Base-by-base conservation (phyloP, 2,329 filamentous ascomycete species). In the Coniochaeta ligniaria region DNA sequence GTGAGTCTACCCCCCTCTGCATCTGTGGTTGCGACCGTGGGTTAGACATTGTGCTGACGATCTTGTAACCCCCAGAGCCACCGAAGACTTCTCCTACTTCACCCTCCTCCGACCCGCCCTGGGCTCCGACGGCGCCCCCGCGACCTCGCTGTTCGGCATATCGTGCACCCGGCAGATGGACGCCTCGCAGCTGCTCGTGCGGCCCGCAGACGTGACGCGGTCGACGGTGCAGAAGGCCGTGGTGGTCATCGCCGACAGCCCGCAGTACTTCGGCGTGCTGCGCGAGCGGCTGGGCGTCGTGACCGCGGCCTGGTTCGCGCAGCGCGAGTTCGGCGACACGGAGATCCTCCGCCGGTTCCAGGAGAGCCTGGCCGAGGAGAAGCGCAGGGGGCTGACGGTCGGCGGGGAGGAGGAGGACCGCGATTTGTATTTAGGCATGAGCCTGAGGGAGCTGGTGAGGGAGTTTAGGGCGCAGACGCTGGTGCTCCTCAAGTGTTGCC, bases 41-140 rank as follows among this genome's bases (percentile, higher is more conserved):
- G 31, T 11, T 33, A 59, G 61, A 41, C 33, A 57, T 31, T 31
- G 16, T n/a, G 20, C 60, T 35, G 47, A 26, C 24, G 20, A 31
- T 22, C 17, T 36, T 36, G 16, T 41, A n/a, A 16, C 11, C 24
- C 3, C 50, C 69, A 95, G 91, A 60, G 88, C 91, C 24, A 89
- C 89, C 61, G 95, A 99, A 76, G 95, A 98, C 76, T 99, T 98
- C 79, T 97, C 93, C 58, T 99, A 99, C 78, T 99, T 99, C 74
- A 98, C 94, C 9, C 86, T 99, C 58, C 82, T 92, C 61, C 85
- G 86, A 33, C 85, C 87, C 55, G 81, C 80, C 60, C 14, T 24
- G 31, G 31, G 31, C 20, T 80, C 76, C 64, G 75, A 75, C 58
- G 68, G 73, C 22, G 71, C 77, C 36, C 84, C 88, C 7, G 85